Conservation (phyloP, 2,329 filamentous ascomycete species). For the Aspergillus sp. region DNA sequence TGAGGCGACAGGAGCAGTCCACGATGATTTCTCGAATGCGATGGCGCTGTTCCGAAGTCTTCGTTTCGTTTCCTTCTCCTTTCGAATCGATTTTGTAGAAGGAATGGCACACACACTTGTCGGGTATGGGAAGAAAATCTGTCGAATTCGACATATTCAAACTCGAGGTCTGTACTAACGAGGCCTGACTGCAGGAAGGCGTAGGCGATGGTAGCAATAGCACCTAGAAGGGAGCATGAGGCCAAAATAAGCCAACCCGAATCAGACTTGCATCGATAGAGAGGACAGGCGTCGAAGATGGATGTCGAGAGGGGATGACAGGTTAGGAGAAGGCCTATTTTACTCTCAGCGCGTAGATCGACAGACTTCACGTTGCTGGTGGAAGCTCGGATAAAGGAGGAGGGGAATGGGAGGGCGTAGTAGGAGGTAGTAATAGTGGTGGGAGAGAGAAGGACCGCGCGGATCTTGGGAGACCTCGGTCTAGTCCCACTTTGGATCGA, state of each 20-base stretch:
- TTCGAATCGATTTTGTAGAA: background rate
- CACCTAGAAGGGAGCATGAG: constrained; percentile 5
- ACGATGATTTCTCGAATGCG: too few relatives aligned
- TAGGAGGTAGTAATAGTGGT: background rate
- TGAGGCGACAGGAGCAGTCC: too few relatives aligned
- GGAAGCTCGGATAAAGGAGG: background rate
- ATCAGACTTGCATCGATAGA: background rate
- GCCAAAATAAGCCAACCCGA: background rate
- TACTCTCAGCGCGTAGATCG: too few relatives aligned
- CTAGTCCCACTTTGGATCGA: constrained; percentile 11
- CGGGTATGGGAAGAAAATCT: constrained; percentile 12
- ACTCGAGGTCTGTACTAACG: constrained; percentile 9
- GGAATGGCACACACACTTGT: constrained; percentile 8
- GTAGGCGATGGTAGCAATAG: constrained; percentile 6
- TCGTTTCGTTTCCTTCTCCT: too few relatives aligned
- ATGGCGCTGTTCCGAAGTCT: too few relatives aligned
- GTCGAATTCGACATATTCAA: constrained; percentile 23
- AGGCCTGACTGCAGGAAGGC: constrained; percentile 12
- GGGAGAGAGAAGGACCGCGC: constrained; percentile 3
- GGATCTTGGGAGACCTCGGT: constrained; percentile 7
- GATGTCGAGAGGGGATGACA: background rate
- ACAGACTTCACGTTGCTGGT: too few relatives aligned
- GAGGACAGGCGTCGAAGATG: background rate
- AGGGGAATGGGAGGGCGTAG: background rate
- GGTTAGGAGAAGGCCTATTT: background rate